Percentiles rank a stretch among this genome's conserved stretches.
Evolutionary conservation across 2,329 filamentous ascomycete genomes (phyloP).

Genomic region (Colletotrichum musicola): DNA sequence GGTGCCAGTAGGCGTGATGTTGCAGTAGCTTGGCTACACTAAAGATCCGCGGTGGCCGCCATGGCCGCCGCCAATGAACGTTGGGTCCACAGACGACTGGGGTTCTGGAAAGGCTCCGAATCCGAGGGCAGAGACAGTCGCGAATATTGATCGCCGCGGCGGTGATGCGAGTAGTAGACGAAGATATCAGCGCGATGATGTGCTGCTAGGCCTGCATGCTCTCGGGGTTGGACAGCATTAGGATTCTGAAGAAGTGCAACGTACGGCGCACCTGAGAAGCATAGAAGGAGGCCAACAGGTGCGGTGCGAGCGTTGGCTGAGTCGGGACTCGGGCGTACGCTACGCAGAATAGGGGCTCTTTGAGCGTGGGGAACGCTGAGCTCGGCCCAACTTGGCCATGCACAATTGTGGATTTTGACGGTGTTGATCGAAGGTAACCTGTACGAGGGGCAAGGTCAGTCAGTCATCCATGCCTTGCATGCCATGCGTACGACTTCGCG

Average conservation of each 20-base stretch:
- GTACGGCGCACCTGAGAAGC: not conserved
- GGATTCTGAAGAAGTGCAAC: not conserved
- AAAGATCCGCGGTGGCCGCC: constrained; percentile 28
- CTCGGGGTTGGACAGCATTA: not conserved
- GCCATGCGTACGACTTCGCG: constrained; percentile 30
- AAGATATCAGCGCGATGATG: not conserved
- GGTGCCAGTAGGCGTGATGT: constrained; percentile 9
- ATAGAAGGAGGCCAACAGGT: too few relatives aligned
- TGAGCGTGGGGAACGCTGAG: constrained; percentile 8
- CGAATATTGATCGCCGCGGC: not conserved
- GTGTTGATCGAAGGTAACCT: constrained; percentile 29
- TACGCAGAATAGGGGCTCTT: constrained; percentile 21
- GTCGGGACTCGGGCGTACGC: not conserved
- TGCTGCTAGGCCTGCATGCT: not conserved
- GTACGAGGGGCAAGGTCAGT: constrained; percentile 20
- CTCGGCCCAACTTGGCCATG: constrained; percentile 31
- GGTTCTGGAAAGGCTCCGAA: constrained; percentile 24
- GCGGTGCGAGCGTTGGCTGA: too few relatives aligned
- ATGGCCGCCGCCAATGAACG: constrained; percentile 20
- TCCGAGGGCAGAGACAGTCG: not conserved
- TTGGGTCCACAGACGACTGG: constrained; percentile 23
- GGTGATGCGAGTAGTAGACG: not conserved
- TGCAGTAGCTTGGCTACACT: constrained; percentile 16
- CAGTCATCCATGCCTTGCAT: constrained; percentile 15
- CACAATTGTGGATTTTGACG: constrained; percentile 17